A percentile compares a stretch with the other conserved stretches of the same genome.
phyloP scores from a whole-genome alignment of 257 asterid species.

The Lavandula angustifolia region DNA sequence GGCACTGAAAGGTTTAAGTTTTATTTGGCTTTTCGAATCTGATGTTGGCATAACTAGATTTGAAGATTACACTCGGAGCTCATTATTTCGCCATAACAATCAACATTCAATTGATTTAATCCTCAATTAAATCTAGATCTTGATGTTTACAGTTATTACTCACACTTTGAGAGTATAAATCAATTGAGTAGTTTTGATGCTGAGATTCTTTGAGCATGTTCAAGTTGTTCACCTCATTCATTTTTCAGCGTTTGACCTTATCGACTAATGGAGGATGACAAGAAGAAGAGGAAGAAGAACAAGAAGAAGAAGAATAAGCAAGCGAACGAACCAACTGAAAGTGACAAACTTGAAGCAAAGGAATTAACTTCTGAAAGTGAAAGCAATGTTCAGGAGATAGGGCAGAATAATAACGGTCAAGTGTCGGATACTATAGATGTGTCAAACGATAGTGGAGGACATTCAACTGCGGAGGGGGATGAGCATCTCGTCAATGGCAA shows the following conservation, averaged over 20 bases:
- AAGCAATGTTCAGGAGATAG: conserved; percentile 33
- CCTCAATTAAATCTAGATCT: conserved; percentile 1
- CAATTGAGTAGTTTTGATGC: conserved; percentile 1
- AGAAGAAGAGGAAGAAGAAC: conserved; percentile 58
- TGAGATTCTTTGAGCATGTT: conserved; percentile 5
- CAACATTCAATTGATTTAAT: background rate
- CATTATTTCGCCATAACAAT: background rate
- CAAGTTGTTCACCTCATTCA: background rate
- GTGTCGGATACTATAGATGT: conserved; percentile 23
- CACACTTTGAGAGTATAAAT: conserved; percentile 9
- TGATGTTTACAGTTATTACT: background rate
- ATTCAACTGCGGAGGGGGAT: conserved; percentile 33
- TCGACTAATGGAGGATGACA: conserved; percentile 54
- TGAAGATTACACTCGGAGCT: background rate
- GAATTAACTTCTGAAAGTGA: conserved; percentile 43
- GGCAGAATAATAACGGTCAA: conserved; percentile 28
- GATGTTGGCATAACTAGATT: conserved; percentile 21
- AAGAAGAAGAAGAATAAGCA: conserved; percentile 76
- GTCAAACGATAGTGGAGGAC: conserved; percentile 28
- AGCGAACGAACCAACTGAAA: conserved; percentile 43
- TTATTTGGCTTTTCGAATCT: conserved; percentile 23
- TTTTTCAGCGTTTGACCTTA: conserved; percentile 21
- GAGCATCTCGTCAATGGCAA: conserved; percentile 37
- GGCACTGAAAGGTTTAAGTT: background rate
- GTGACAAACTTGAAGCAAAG: conserved; percentile 37